Evolutionary conservation across 306 rosid species (phyloP), one percentile per base, ranked within the genome.

Genomic region (Fragaria nilgerrensis): DNA sequence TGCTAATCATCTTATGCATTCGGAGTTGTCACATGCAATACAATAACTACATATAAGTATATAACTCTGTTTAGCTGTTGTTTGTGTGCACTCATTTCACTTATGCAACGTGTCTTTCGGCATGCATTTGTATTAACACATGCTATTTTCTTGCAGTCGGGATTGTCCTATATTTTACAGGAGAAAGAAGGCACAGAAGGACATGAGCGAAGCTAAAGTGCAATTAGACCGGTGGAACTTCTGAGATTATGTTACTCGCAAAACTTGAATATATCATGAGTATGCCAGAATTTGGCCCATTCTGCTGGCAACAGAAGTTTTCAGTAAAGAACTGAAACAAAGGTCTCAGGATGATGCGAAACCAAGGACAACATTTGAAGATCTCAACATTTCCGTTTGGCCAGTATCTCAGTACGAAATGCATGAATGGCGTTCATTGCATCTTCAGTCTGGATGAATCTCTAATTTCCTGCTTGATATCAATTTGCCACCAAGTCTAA

Each of bases 91-190:
- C n/a, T 43, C 15, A 27, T 11, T 67, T 22, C 16, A 34, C n/a
- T 69, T 75, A 0, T 44, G 73, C 43, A 7, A 12, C 23, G 36
- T 13, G 10, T 17, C 43, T 65, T 56, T 23, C 1, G 2, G 14
- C 52, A 19, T 27, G 78, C 6, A 0, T 52, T 81, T 53, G 29
- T 43, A n/a, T 56, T 68, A 32, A 41, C 76, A n/a, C 49, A 49
- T 87, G 43, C 50, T 80, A 68, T 78, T 25, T 78, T 81, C 41
- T 81, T 82, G 77, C 87, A 95, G 98, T 85, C 97, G 97, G 75
- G 97, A 95, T 84, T 95, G 98, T 69, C 98, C 98, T 45, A 95
- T 95, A 82, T 92, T 95, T 82, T 95, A 92, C 81, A 82, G 97
- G 72, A 86, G 98, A 66, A 95, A 92, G 86, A 95, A 95, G 79